phyloP scores from a whole-genome alignment of 371 early-diverging fungal genomes.

The Mortierella sp. region DNA sequence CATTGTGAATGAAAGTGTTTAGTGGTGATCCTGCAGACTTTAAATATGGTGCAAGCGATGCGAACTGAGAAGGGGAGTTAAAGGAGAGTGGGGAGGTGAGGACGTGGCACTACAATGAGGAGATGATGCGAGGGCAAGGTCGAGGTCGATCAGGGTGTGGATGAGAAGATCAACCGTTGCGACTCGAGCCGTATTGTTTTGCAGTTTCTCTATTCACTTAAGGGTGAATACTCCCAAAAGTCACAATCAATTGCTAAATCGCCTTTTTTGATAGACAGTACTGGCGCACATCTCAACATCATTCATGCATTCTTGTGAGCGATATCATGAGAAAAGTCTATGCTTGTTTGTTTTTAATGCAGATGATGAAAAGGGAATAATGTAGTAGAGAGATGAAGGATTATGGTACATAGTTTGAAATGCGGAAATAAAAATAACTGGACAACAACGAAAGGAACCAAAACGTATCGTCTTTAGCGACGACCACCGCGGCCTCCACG shows the following conservation, averaged over 20 bases:
- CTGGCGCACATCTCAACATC: too few species aligned
- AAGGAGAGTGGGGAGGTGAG: conserved; percentile 9
- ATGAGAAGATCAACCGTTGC: conserved; percentile 8
- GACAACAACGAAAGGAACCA: conserved; percentile 1
- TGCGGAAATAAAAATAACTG: conserved; percentile 9
- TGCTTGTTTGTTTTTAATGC: conserved; percentile 9
- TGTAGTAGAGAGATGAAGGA: neutral
- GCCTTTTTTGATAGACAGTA: neutral
- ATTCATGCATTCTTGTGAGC: neutral
- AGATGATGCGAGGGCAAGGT: neutral
- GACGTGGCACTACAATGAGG: neutral
- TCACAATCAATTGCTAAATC: neutral
- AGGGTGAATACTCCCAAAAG: neutral
- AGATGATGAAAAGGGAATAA: neutral
- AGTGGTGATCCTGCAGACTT: neutral
- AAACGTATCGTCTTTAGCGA: conserved; percentile 10
- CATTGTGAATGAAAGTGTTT: neutral
- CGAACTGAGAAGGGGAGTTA: neutral
- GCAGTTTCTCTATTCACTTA: neutral
- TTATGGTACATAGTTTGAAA: conserved; percentile 14
- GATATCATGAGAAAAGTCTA: neutral
- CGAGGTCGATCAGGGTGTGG: conserved; percentile 1
- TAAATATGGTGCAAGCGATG: neutral
- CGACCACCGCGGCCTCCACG: conserved; percentile 24
- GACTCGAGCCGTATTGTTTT: conserved; percentile 6